Evolutionary conservation across 2,329 filamentous ascomycete genomes (phyloP).

Genomic region (Fusarium tricinctum): DNA sequence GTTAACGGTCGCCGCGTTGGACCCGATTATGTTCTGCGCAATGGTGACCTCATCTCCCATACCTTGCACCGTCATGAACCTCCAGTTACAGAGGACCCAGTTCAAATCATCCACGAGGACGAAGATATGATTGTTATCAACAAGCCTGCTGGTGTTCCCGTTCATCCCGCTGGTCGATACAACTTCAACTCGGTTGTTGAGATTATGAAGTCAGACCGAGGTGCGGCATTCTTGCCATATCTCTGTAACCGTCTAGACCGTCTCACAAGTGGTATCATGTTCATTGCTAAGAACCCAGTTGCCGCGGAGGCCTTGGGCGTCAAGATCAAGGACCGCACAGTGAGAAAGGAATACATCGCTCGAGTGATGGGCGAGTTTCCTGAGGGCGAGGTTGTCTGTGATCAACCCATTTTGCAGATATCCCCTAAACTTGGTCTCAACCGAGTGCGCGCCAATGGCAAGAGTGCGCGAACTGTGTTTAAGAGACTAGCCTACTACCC

Average conservation of each 20-base stretch:
- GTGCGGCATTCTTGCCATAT: slow-evolving; percentile 67
- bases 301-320: slow-evolving; percentile 82
- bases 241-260: slow-evolving; percentile 95
- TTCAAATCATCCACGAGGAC: slow-evolving; percentile 90
- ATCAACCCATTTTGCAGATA: slow-evolving; percentile 93
- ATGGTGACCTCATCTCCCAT: slow-evolving; percentile 92
- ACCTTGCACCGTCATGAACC: slow-evolving; percentile 96
- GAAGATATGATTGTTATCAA: slow-evolving; percentile 96
- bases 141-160: slow-evolving; percentile 94
- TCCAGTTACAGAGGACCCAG: slow-evolving; percentile 84
- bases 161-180: slow-evolving; percentile 95
- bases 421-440: slow-evolving; percentile 96
- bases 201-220: slow-evolving; percentile 86
- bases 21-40: slow-evolving; percentile 80
- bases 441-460: slow-evolving; percentile 92
- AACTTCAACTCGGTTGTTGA: slow-evolving; percentile 95
- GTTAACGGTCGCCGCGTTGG: slow-evolving; percentile 82
- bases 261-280: slow-evolving; percentile 97
- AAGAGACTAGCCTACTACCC: slow-evolving; percentile 93
- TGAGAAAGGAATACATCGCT: slow-evolving; percentile 96
- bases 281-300: slow-evolving; percentile 87
- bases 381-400: slow-evolving; percentile 89
- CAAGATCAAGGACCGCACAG: slow-evolving; percentile 83
- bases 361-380: slow-evolving; percentile 93
- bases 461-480: slow-evolving; percentile 91